Evolutionary conservation across 257 asterid genomes (phyloP).

Genomic region (Gentiana macrophylla): DNA sequence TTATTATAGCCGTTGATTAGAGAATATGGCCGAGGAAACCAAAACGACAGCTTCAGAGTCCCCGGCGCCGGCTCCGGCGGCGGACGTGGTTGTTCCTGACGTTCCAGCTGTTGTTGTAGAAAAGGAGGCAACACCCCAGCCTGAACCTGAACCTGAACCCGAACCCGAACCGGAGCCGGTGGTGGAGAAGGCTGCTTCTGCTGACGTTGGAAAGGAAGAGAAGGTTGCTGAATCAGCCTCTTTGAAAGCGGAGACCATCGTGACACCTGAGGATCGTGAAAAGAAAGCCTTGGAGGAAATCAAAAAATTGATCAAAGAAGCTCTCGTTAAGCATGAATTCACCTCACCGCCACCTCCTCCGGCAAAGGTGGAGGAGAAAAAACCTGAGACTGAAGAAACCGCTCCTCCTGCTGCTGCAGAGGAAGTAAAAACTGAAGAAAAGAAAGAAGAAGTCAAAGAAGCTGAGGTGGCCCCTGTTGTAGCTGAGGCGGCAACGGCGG

Average conservation of each 20-base stretch:
- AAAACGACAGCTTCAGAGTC: slow-evolving; percentile 45
- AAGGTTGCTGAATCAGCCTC: slow-evolving; percentile 55
- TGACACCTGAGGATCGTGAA: slow-evolving; percentile 80
- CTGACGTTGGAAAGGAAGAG: slow-evolving; percentile 2
- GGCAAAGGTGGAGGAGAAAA: slow-evolving; percentile 41
- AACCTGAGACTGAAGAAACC: slow-evolving; percentile 13
- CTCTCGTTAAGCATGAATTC: slow-evolving; percentile 71
- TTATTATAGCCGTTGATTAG: not conserved
- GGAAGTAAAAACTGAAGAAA: slow-evolving; percentile 11
- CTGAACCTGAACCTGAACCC: slow-evolving; percentile 32
- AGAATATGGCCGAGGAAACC: slow-evolving; percentile 70
- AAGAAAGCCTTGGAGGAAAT: slow-evolving; percentile 88
- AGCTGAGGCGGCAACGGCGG: slow-evolving; percentile 9
- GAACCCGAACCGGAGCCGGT: slow-evolving; percentile 26
- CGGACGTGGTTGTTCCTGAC: not conserved
- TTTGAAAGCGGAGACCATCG: slow-evolving; percentile 86
- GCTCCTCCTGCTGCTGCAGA: slow-evolving; percentile 7
- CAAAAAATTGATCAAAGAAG: slow-evolving; percentile 55
- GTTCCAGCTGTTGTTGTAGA: not conserved
- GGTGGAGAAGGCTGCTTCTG: slow-evolving; percentile 6
- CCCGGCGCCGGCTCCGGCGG: slow-evolving; percentile 10
- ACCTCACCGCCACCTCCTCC: slow-evolving; percentile 63
- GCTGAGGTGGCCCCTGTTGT: slow-evolving; percentile 16
- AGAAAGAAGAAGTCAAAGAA: slow-evolving; percentile 21
- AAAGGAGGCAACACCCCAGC: slow-evolving; percentile 20